These are phyloP conservation scores for Pythium utonaiense DNA, from an alignment of 352 stramenopile genomes.

Conservation along the genomic window DNA sequence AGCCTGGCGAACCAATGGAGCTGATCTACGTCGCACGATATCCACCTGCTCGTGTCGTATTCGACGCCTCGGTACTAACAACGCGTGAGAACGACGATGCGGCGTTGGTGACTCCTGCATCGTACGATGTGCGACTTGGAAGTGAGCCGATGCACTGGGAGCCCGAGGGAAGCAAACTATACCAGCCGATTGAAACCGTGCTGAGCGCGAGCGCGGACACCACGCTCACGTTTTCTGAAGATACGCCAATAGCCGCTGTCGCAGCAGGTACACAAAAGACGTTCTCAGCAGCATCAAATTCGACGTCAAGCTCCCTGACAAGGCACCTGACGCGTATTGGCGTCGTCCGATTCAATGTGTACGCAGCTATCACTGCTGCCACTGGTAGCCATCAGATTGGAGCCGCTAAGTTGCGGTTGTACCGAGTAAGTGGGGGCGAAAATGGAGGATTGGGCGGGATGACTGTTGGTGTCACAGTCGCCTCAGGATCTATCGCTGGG, in stretches of 20 bases:
- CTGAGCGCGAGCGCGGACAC: constrained; percentile 43
- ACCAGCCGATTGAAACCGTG: constrained; percentile 34
- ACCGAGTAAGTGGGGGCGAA: constrained; percentile 53
- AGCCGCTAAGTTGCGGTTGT: constrained; percentile 45
- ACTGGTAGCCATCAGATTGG: constrained; percentile 57
- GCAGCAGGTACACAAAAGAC: constrained; percentile 17
- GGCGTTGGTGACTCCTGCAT: constrained; percentile 17
- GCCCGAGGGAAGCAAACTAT: constrained; percentile 21
- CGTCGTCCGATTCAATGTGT: constrained; percentile 38
- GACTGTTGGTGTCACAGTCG: constrained; percentile 37
- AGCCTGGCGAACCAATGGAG: constrained; percentile 13
- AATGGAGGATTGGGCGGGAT: constrained; percentile 60
- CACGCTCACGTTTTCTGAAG: constrained; percentile 32
- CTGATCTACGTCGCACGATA: constrained; percentile 43
- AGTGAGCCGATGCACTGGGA: constrained; percentile 74
- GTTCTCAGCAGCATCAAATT: constrained; percentile 42
- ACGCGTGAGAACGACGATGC: constrained; percentile 42
- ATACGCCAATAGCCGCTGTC: neutral
- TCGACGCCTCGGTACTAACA: constrained; percentile 33
- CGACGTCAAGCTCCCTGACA: constrained; percentile 35
- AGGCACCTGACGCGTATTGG: constrained; percentile 29
- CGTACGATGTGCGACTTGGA: constrained; percentile 38
- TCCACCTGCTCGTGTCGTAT: constrained; percentile 29
- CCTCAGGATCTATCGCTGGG: constrained; percentile 16
- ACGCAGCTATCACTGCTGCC: constrained; percentile 23